Percentiles rank a stretch among this genome's conserved stretches.
Conservation (phyloP, 345 rosid species). For the Hibiscus mutabilis region DNA sequence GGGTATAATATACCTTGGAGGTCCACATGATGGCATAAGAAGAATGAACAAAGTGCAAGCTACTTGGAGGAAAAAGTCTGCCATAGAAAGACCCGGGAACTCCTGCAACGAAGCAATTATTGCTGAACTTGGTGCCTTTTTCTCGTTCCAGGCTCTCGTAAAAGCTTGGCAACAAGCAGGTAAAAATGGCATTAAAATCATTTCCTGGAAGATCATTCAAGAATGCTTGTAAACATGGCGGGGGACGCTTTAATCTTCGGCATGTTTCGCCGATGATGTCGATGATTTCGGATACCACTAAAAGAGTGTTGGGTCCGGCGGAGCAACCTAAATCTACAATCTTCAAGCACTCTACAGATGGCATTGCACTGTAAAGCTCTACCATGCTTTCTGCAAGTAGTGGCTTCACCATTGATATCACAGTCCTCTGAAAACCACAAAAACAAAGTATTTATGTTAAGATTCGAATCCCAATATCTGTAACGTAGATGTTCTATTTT, state of each 20-base stretch:
- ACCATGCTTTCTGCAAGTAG: constrained; percentile 6
- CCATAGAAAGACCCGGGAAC: constrained; percentile 23
- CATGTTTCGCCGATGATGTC: background rate
- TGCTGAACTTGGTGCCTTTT: constrained; percentile 8
- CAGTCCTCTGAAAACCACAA: constrained; percentile 10
- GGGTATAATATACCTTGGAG: constrained; percentile 12
- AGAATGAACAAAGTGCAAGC: constrained; percentile 22
- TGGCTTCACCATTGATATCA: constrained; percentile 16
- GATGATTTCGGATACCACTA: constrained; percentile 8
- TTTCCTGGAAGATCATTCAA: constrained; percentile 23
- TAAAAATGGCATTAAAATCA: constrained; percentile 20
- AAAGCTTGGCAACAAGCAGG: constrained; percentile 16
- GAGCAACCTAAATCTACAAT: constrained; percentile 28
- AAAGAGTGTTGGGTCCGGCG: constrained; percentile 17
- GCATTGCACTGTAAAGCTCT: constrained; percentile 4
- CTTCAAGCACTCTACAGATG: constrained; percentile 11
- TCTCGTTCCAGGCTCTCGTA: constrained; percentile 1
- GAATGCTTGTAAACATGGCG: constrained; percentile 18
- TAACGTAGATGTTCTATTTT: no score
- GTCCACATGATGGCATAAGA: constrained; percentile 15
- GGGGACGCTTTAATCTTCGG: background rate
- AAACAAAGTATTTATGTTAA: no score
- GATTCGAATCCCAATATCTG: no score
- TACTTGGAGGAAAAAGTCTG: constrained; percentile 14
- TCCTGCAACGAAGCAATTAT: constrained; percentile 14